Base-by-base conservation (phyloP, 106 monocot genomes). In the Hemerocallis citrina region DNA sequence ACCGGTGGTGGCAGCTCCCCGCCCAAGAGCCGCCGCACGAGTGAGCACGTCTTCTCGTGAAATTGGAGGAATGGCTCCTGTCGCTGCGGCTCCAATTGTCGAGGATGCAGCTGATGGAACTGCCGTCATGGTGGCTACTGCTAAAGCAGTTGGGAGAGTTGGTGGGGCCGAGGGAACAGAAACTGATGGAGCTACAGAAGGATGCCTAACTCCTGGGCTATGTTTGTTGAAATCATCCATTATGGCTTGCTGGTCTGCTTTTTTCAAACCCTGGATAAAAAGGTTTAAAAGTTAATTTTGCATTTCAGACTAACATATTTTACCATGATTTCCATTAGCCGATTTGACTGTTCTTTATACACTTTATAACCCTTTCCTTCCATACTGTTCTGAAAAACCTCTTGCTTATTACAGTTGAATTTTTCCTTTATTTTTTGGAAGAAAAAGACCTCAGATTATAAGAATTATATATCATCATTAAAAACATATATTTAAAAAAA, bases 1-100 rank as follows among this genome's bases (percentile, higher is more conserved):
- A 14, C 98, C 98, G 1, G 92, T 98, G 15, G 98, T 98, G 8
- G 96, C 96, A 35, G 96, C 96, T 57, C 96, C 96, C n/a, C 96
- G 55, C 1, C 96, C 96, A n/a, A 98, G 78, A n/a, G 96, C 96
- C 47, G 96, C 96, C 29, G 96, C 96, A 28, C 96, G 96, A 39
- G 96, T 77, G 45, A 98, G 81, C 59, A 98, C 96, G 35, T 98
- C 96, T 72, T 98, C 96, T 63, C 88, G 74, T 27, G 91, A 88
- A 0, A 75, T 20, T 34, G 84, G 57, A 4, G 64, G 65, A 64
- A 58, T 81, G 14, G 66, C 46, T 0, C 42, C 30, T 3, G 68
- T 25, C 5, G 57, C 12, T 22, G 27, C 59, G 1, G 56, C 12
- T 1, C 59, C 63, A 19, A 62, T 37, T 28, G 57, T 54, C 4